phyloP scores from a whole-genome alignment of 371 early-diverging fungal species.

The Lichtheimia ramosa region DNA sequence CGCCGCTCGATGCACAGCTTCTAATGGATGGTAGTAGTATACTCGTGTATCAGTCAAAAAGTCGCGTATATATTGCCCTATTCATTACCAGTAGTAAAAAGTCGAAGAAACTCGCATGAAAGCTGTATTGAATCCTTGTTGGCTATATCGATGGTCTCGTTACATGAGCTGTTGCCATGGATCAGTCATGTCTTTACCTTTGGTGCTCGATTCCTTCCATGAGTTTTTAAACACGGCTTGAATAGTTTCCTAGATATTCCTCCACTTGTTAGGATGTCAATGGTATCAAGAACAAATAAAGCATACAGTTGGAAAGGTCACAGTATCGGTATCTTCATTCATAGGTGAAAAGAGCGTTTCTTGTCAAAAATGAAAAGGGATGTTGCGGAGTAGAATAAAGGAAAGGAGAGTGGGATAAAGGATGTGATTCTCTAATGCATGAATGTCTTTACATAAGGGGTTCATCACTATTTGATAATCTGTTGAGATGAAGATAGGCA shows the following conservation, averaged over 20 bases:
- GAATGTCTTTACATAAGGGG: conserved; percentile 58
- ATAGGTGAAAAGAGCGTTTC: too few relatives aligned
- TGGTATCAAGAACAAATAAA: too few relatives aligned
- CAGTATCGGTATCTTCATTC: too few relatives aligned
- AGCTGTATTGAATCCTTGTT: neutral
- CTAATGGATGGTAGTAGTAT: neutral
- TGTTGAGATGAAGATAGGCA: conserved; percentile 91
- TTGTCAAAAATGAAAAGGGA: too few relatives aligned
- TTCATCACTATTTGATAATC: conserved; percentile 90
- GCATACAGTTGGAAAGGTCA: too few relatives aligned
- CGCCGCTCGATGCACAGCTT: neutral
- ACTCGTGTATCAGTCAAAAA: neutral
- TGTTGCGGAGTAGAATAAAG: too few relatives aligned
- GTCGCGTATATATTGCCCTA: neutral
- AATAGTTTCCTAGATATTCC: neutral
- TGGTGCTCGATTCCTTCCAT: neutral
- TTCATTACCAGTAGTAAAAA: neutral
- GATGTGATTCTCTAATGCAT: too few relatives aligned
- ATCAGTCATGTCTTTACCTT: neutral
- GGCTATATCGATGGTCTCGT: neutral
- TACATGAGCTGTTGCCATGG: neutral
- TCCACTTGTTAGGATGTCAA: too few relatives aligned
- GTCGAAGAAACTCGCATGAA: neutral
- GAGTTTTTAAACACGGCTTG: neutral
- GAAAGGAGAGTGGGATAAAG: too few relatives aligned